phyloP scores from a whole-genome alignment of 2,329 filamentous ascomycete species.

The Aspergillus sclerotialis region DNA sequence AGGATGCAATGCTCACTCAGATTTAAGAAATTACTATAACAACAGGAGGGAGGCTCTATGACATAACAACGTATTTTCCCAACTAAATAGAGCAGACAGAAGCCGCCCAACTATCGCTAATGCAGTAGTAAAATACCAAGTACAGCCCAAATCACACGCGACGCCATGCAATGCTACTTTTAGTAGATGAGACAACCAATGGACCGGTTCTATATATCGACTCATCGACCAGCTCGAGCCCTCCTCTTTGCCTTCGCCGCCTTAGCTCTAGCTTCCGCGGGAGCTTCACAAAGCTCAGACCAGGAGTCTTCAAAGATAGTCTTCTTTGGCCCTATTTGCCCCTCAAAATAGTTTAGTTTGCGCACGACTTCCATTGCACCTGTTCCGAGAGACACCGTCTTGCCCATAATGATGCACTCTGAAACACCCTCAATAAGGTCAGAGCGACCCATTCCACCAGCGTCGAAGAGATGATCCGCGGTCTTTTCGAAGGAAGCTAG shows the following conservation, averaged over 20 bases:
- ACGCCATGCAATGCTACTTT: too few relatives aligned
- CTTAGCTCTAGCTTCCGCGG: conserved; percentile 10
- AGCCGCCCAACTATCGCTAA: too few relatives aligned
- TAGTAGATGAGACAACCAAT: too few relatives aligned
- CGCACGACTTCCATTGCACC: conserved; percentile 87
- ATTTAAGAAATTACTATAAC: too few relatives aligned
- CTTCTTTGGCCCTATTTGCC: conserved; percentile 52
- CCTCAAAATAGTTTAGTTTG: conserved; percentile 59
- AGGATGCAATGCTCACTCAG: too few relatives aligned
- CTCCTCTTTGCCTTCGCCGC: conserved; percentile 3
- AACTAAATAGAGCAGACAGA: too few relatives aligned
- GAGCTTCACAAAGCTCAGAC: conserved; percentile 22
- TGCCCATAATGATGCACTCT: conserved; percentile 97
- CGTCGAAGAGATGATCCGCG: conserved; percentile 92
- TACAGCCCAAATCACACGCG: too few relatives aligned
- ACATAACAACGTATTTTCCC: too few relatives aligned
- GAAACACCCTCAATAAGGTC: conserved; percentile 89
- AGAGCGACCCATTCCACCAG: conserved; percentile 82
- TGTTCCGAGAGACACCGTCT: conserved; percentile 85
- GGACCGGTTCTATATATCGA: too few relatives aligned
- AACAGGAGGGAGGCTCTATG: too few relatives aligned
- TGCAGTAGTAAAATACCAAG: too few relatives aligned
- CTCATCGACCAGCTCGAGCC: too few relatives aligned
- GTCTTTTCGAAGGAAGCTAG: conserved; percentile 97
- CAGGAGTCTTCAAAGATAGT: conserved; percentile 61